phyloP scores from a whole-genome alignment of 345 rosid genomes.

The Aquilaria yunnanensis region DNA sequence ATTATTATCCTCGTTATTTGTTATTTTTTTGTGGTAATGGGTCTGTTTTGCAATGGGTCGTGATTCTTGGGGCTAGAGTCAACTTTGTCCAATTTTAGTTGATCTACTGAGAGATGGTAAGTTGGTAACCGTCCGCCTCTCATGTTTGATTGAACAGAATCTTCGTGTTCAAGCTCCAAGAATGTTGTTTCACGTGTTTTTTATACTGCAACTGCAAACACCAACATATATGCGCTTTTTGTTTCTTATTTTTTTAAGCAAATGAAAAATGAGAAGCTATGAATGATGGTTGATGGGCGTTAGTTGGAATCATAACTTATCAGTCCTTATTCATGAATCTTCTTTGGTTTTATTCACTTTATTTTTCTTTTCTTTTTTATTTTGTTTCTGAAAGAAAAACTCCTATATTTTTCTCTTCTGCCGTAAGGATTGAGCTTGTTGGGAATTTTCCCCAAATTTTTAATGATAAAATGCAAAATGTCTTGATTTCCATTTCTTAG shows the following conservation, averaged over 20 bases:
- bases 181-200: no score
- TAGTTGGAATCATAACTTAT: no score
- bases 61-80: conserved; percentile 42
- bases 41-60: conserved; percentile 16
- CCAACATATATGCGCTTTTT: neutral
- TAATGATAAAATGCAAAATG: no score
- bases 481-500: no score
- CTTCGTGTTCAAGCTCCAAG: no score
- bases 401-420: no score
- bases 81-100: conserved; percentile 17
- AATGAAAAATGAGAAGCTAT: neutral
- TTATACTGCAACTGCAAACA: no score
- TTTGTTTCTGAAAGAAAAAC: conserved; percentile 5
- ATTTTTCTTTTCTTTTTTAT: neutral
- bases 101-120: conserved; percentile 29
- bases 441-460: no score
- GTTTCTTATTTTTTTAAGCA: conserved; percentile 1
- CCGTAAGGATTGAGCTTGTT: no score
- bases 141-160: neutral
- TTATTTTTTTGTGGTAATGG: neutral
- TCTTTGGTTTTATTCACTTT: no score
- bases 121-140: conserved; percentile 26
- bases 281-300: no score
- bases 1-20: neutral
- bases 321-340: no score